phyloP scores from a whole-genome alignment of 805 yeast genomes.

The Saccharomycopsis selenospora region DNA sequence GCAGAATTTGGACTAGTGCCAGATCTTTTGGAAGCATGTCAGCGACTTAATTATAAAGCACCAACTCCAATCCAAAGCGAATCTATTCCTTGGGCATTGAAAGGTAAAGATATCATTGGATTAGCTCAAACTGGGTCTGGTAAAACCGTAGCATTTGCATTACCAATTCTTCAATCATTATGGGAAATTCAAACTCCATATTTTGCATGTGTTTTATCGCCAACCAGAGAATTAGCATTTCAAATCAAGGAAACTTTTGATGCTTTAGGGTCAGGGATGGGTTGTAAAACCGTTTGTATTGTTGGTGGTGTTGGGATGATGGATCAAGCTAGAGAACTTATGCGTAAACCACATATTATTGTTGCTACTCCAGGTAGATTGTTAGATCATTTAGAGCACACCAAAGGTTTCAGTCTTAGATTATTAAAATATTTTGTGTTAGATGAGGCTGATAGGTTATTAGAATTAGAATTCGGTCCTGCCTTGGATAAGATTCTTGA shows the following conservation, averaged over 20 bases:
- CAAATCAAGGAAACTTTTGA: conserved; percentile 93
- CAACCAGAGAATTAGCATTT: conserved; percentile 78
- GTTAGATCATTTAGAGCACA: conserved; percentile 88
- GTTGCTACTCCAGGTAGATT: conserved; percentile 95
- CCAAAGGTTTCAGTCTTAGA: conserved; percentile 80
- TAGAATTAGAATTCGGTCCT: conserved; percentile 96
- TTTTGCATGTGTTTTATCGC: conserved; percentile 82
- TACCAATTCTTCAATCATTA: conserved; percentile 84
- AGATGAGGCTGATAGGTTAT: conserved; percentile 95
- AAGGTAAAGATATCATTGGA: conserved; percentile 90
- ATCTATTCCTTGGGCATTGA: conserved; percentile 83
- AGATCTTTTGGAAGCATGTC: conserved; percentile 74
- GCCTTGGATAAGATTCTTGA: conserved; percentile 80
- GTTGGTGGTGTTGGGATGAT: conserved; percentile 99
- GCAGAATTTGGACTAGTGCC: conserved; percentile 59
- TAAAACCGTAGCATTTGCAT: conserved; percentile 96
- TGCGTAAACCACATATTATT: conserved; percentile 88
- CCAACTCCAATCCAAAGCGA: conserved; percentile 95
- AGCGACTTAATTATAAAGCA: conserved; percentile 59
- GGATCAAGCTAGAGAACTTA: conserved; percentile 92
- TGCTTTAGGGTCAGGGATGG: conserved; percentile 88
- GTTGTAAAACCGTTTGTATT: conserved; percentile 78
- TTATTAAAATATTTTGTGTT: conserved; percentile 77
- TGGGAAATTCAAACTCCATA: conserved; percentile 87
- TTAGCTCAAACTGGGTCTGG: conserved; percentile 98